Conservation (phyloP, 441 rosid genomes). For the Omphalea diandra region DNA sequence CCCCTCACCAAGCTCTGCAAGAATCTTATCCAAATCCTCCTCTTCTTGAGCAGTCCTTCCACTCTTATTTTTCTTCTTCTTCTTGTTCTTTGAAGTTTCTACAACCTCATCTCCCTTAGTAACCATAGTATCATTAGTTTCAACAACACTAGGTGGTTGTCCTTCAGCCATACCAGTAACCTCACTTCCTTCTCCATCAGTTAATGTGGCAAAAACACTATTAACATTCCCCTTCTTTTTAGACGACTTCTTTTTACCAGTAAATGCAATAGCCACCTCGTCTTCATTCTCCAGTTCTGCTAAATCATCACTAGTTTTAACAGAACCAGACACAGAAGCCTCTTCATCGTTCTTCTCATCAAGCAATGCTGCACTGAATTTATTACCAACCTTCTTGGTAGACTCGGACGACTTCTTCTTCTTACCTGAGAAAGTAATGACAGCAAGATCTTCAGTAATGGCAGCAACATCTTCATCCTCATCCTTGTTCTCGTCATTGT, state of each 20-base stretch:
- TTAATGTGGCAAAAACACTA: constrained; percentile 34
- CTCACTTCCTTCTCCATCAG: constrained; percentile 35
- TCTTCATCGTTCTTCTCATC: constrained; percentile 53
- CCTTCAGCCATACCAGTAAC: constrained; percentile 31
- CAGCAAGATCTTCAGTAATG: constrained; percentile 46
- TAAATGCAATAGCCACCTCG: constrained; percentile 37
- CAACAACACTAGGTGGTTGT: constrained; percentile 17
- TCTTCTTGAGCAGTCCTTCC: constrained; percentile 94
- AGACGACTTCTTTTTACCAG: constrained; percentile 79
- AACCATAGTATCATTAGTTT: constrained; percentile 29
- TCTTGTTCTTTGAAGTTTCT: constrained; percentile 76
- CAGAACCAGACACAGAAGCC: constrained; percentile 33
- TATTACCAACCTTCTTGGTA: constrained; percentile 50
- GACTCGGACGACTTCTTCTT: constrained; percentile 77
- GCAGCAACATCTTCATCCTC: constrained; percentile 50
- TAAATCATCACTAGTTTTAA: constrained; percentile 29
- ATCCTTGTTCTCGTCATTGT: constrained; percentile 33
- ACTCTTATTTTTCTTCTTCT: constrained; percentile 78
- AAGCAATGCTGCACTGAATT: constrained; percentile 45
- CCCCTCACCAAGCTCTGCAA: constrained; percentile 81
- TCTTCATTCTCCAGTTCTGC: constrained; percentile 43
- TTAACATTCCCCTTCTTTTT: constrained; percentile 55
- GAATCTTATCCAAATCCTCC: constrained; percentile 91
- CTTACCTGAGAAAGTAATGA: constrained; percentile 61
- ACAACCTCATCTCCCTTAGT: constrained; percentile 43